phyloP scores from a whole-genome alignment of 2,329 filamentous ascomycete species.

The Trichoderma sp. region DNA sequence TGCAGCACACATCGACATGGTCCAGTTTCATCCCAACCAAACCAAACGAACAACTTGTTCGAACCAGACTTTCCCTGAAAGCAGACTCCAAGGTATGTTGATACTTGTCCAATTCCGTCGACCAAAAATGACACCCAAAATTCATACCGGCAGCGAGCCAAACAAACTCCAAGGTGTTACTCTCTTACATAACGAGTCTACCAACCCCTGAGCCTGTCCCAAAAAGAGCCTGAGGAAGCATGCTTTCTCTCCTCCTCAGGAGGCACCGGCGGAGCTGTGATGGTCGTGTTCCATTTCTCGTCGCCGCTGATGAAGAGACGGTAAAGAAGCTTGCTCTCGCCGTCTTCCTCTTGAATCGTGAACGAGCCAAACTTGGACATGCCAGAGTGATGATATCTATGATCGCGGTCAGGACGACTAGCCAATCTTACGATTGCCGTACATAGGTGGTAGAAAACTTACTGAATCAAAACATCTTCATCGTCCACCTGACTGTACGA shows the following conservation, averaged over 20 bases:
- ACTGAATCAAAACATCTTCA: conserved; percentile 84
- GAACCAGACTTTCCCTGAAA: not conserved
- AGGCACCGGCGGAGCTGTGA: conserved; percentile 48
- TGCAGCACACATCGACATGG: not conserved
- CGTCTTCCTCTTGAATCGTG: conserved; percentile 70
- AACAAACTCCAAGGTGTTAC: conserved; percentile 16
- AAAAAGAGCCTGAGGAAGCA: conserved; percentile 45
- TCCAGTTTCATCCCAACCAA: not conserved
- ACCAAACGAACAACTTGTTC: not conserved
- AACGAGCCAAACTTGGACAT: conserved; percentile 80
- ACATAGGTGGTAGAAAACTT: conserved; percentile 43
- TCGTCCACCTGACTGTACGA: conserved; percentile 82
- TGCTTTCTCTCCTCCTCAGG: conserved; percentile 36
- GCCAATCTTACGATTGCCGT: not conserved
- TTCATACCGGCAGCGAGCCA: conserved; percentile 1
- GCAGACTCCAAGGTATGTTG: not conserved
- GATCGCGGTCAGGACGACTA: conserved; percentile 18
- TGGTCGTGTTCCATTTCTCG: conserved; percentile 71
- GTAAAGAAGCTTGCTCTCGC: conserved; percentile 74
- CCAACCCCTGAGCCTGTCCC: conserved; percentile 43
- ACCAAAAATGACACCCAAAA: not conserved
- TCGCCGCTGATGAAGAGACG: conserved; percentile 79
- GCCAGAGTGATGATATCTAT: conserved; percentile 75
- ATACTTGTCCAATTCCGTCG: not conserved
- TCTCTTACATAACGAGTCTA: not conserved